A percentile compares a stretch with the other conserved stretches of the same genome.
Conservation (phyloP, 805 yeast species). For the Ogataea henricii region DNA sequence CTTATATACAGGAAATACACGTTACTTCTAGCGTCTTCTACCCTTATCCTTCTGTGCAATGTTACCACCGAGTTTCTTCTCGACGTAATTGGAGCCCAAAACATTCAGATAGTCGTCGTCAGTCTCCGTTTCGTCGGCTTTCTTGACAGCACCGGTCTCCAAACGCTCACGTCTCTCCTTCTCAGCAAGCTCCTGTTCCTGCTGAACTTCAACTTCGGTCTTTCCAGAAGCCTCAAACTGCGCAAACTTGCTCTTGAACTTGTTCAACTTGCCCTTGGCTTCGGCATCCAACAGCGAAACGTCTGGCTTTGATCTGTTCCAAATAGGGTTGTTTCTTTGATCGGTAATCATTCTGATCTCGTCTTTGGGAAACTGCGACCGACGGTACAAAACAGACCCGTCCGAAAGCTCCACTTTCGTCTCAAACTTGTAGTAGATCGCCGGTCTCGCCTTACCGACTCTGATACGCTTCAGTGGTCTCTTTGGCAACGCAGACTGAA, state of each 20-base stretch:
- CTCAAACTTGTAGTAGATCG: conserved; percentile 88
- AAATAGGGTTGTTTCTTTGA: conserved; percentile 80
- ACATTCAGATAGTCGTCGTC: conserved; percentile 57
- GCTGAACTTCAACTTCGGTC: conserved; percentile 32
- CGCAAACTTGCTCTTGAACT: conserved; percentile 68
- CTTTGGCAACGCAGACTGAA: conserved; percentile 33
- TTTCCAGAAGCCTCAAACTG: conserved; percentile 44
- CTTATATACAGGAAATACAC: too few species aligned
- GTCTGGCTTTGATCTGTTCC: conserved; percentile 88
- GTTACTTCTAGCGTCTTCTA: conserved; percentile 17
- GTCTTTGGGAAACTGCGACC: conserved; percentile 84
- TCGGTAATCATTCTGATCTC: conserved; percentile 86
- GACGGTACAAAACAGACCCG: conserved; percentile 84
- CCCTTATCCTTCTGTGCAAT: conserved; percentile 35
- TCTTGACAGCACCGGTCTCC: conserved; percentile 32
- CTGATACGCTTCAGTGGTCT: conserved; percentile 70
- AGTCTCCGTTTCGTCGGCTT: conserved; percentile 22
- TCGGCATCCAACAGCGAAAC: conserved; percentile 73
- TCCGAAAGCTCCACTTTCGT: conserved; percentile 89
- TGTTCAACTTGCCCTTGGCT: conserved; percentile 78
- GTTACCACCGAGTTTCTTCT: conserved; percentile 39
- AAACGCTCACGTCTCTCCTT: conserved; percentile 32
- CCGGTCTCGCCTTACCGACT: conserved; percentile 89
- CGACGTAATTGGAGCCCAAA: conserved; percentile 49
- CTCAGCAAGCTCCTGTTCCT: conserved; percentile 27